phyloP scores from a whole-genome alignment of 768 basidiomycete species.

The Myochromella boudieri region DNA sequence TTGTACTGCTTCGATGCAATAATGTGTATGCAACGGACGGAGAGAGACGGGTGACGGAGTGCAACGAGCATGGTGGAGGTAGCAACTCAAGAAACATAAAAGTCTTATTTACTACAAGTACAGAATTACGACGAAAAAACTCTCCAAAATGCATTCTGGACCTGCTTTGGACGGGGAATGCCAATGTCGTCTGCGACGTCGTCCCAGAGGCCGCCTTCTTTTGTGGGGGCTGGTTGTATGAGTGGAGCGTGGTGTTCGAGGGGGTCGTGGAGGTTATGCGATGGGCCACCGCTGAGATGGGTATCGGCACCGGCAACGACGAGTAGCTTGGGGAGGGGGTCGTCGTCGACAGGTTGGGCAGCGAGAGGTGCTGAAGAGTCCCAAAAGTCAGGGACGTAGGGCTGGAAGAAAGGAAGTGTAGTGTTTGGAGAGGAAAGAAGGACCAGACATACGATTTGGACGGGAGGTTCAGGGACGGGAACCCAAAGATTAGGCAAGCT shows the following conservation, averaged over 20 bases:
- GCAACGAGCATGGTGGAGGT: slow-evolving; percentile 17
- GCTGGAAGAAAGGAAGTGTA: slow-evolving; percentile 26
- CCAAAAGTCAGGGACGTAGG: slow-evolving; percentile 48
- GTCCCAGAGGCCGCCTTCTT: slow-evolving; percentile 37
- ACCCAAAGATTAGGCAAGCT: slow-evolving; percentile 56
- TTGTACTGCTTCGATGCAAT: slow-evolving; percentile 26
- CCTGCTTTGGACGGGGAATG: slow-evolving; percentile 33
- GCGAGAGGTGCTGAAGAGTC: slow-evolving; percentile 29
- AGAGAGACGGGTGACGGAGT: slow-evolving; percentile 12
- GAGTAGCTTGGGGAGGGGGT: slow-evolving; percentile 39
- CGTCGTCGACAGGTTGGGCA: slow-evolving; percentile 16
- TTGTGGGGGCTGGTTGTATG: slow-evolving; percentile 16
- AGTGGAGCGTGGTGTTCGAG: slow-evolving; percentile 8
- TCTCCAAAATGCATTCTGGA: slow-evolving; percentile 31
- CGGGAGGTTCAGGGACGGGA: slow-evolving; percentile 38
- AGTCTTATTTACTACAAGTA: too few relatives aligned
- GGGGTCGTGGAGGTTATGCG: slow-evolving; percentile 33
- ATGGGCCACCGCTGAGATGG: slow-evolving; percentile 34
- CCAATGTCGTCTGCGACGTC: slow-evolving; percentile 48
- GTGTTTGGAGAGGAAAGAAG: neutral
- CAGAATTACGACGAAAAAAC: slow-evolving; percentile 26
- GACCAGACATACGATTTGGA: slow-evolving; percentile 57
- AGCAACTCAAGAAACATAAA: slow-evolving; percentile 1
- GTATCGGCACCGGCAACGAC: slow-evolving; percentile 42
- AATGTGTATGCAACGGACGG: slow-evolving; percentile 22